phyloP scores from a whole-genome alignment of 1,284 basidiomycete genomes.

The Pseudozyma sp. region DNA sequence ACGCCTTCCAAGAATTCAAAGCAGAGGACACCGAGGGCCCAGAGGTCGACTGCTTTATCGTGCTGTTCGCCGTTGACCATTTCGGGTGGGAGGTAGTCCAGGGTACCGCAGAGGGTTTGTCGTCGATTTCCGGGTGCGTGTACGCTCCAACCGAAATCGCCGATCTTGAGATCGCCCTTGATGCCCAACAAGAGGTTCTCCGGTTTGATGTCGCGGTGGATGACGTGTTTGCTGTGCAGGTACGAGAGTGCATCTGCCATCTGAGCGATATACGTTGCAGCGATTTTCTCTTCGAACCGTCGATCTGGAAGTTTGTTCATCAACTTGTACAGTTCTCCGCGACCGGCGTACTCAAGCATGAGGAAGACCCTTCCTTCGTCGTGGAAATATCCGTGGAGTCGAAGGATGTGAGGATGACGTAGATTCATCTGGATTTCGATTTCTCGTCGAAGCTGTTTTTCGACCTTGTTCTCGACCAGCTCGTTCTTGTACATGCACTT shows the following conservation, averaged over 20 bases:
- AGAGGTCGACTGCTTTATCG: constrained; percentile 89
- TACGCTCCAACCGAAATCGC: constrained; percentile 98
- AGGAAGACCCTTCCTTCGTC: constrained; percentile 98
- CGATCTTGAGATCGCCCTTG: constrained; percentile 97
- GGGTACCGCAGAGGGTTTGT: constrained; percentile 90
- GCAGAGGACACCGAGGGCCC: constrained; percentile 94
- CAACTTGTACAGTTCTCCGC: constrained; percentile 96
- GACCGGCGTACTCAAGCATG: constrained; percentile 95
- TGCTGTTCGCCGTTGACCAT: constrained; percentile 94
- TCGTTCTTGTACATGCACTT: constrained; percentile 98
- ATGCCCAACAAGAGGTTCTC: constrained; percentile 95
- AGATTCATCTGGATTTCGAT: constrained; percentile 99
- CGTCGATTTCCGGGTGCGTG: constrained; percentile 92
- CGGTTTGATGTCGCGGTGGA: constrained; percentile 98
- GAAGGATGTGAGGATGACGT: constrained; percentile 92
- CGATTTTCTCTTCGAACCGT: constrained; percentile 86
- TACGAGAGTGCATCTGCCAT: constrained; percentile 97
- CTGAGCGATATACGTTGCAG: constrained; percentile 89
- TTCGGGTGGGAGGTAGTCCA: constrained; percentile 97
- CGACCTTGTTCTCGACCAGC: constrained; percentile 79
- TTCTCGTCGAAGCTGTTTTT: constrained; percentile 90
- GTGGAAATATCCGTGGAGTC: constrained; percentile 96
- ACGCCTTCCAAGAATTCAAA: constrained; percentile 94
- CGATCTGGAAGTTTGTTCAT: constrained; percentile 79
- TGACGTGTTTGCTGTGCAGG: constrained; percentile 94